Evolutionary conservation across 1,284 basidiomycete genomes (phyloP), one percentile per base, ranked within the genome.

Genomic region (Pseudozyma pruni): DNA sequence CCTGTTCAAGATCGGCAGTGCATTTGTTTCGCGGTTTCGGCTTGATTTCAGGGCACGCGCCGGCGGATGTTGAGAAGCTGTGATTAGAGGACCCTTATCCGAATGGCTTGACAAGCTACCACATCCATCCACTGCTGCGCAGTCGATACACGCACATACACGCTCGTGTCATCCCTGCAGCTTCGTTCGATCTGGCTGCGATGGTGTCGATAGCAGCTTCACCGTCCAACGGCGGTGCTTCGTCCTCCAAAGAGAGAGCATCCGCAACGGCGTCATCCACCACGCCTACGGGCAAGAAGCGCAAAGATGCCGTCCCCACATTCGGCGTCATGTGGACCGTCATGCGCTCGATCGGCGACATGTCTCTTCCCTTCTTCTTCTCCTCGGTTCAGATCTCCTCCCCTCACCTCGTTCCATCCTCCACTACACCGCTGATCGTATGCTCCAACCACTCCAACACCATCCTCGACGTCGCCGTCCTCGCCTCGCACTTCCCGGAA

Each of bases 401-500:
- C 6, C 23, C 57, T 2, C 42, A 62, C 9, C 19, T 57, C 25
- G 58, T 75, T 0, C 69, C 69, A 2, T 50, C 72, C 0, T 37
- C 57, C 9, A 39, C 39, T 3, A 72, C 67, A 0, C 68, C 76
- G 1, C 25, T 76, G 10, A 74, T 78, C 42, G 33, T 78, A 7
- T 74, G 72, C 43, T 50, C 52, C 22, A 70, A 64, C 37, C 75
- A 76, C 82, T 89, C 92, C 77, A 94, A 60, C 35, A 78, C 72
- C 19, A 63, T 74, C 35, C 57, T 75, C 40, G 78, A 82, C 51
- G 80, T 81, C 7, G 78, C 72, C 33, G 51, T 84, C 46, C 67
- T 83, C 37, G 75, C 79, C 14, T 88, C 88, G 46, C 87, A 87
- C 43, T 91, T 93, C 81, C 92, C 91, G 27, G 87, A 90, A 81